Evolutionary conservation across 495 filamentous ascomycete species (phyloP).

Genomic region (Penicillium atrosanguineum): DNA sequence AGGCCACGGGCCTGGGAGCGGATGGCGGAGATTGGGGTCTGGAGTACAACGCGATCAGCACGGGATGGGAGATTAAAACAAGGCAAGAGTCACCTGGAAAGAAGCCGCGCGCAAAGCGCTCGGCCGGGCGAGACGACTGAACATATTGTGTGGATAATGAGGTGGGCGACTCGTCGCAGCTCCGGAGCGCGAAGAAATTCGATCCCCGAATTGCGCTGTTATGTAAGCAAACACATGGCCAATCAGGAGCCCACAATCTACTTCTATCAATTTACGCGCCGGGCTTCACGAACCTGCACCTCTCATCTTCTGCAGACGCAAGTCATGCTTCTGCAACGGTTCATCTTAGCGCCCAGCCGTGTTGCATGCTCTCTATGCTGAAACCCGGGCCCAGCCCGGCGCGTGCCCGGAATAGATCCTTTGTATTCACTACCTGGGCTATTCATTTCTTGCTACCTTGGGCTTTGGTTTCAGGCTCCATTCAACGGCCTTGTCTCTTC

Average conservation of each 20-base stretch:
- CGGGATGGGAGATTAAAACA: neutral
- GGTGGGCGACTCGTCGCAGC: conserved; percentile 12
- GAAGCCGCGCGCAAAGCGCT: conserved; percentile 46
- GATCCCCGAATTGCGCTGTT: conserved; percentile 15
- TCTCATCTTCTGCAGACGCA: conserved; percentile 1
- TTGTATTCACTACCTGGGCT: conserved; percentile 11
- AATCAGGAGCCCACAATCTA: conserved; percentile 33
- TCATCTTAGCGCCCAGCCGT: conserved; percentile 20
- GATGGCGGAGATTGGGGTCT: conserved; percentile 44
- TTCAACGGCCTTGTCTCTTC: conserved; percentile 15
- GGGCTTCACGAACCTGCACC: conserved; percentile 11
- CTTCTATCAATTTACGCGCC: conserved; percentile 25
- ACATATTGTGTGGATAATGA: conserved; percentile 42
- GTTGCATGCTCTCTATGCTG: conserved; percentile 16
- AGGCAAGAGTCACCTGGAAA: conserved; percentile 29
- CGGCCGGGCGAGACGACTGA: conserved; percentile 50
- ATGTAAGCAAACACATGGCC: conserved; percentile 9
- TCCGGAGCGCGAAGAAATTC: conserved; percentile 38
- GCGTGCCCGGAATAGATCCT: conserved; percentile 28
- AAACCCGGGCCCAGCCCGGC: conserved; percentile 26
- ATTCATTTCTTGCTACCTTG: conserved; percentile 2
- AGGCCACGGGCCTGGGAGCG: conserved; percentile 41
- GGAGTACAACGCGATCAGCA: conserved; percentile 22
- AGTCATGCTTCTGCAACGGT: conserved; percentile 11
- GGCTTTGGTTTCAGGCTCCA: conserved; percentile 8